Base-by-base conservation (phyloP, 192 early-diverging fungal genomes). In the Endogone sp. region DNA sequence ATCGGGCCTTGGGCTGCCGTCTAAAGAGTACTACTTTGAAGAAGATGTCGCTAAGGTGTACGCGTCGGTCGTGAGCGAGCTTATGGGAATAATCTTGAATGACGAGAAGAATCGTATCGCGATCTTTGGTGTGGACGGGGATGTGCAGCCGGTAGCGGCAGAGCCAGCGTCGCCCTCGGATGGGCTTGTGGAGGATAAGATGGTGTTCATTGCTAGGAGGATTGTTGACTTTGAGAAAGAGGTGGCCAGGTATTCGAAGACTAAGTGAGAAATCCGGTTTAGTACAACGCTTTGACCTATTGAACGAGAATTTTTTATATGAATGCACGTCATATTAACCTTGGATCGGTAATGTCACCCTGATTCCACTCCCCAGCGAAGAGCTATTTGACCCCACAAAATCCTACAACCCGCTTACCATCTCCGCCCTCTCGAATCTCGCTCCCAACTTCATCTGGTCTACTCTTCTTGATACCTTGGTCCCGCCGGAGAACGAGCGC, bases 11-110 rank as follows among this genome's bases (percentile, higher is more conserved):
- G 81, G 73, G 29, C 60, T 89, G 31, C 88, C 89, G n/a, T 84
- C 86, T 26, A 89, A 83, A 31, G 82, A 90, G 49, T 90, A 90
- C 57, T 91, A 91, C 72, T 58, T 78, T 21, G 78, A 90, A 8
- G 49, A 73, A 8, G 71, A 83, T 2, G 75, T 80, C 9, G 16
- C 88, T 13, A 58, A 26, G 24, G 56, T 74, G 20, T 89, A 86
- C 55, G 62, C 78, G 66, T 60, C 54, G 16, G 75, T 75, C 11
- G 57, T 90, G 29, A 58, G 69, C 11, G 75, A 83, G 3, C 74
- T 85, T 44, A 67, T 88, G 62, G 27, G 55, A 2, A 49, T 67
- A 9, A 65, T 86, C 3, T 24, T 86, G 23, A 75, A 70, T 3
- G 68, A 66, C 23, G 16, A 3, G 60, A 65, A 68, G 21, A 44